These are phyloP conservation scores for Silene latifolia DNA, from an alignment of 148 eudicot genomes.

Conservation along the genomic window DNA sequence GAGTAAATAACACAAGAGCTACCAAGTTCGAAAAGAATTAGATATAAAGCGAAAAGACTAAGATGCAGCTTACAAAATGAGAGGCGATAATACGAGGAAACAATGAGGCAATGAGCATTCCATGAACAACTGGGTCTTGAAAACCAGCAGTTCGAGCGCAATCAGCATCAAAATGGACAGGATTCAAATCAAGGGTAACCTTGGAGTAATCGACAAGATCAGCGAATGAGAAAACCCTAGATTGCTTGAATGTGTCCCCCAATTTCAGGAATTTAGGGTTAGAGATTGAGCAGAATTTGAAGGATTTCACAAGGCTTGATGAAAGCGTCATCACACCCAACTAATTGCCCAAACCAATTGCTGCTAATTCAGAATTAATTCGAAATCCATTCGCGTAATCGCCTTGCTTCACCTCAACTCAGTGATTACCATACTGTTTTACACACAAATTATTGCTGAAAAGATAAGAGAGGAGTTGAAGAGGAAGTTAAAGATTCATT, in stretches of 20 bases:
- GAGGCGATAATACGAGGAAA: slow-evolving; percentile 77
- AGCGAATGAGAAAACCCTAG: slow-evolving; percentile 29
- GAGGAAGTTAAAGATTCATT: too few relatives aligned
- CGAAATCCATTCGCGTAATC: too few relatives aligned
- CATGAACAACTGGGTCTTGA: slow-evolving; percentile 56
- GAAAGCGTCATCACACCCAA: not conserved
- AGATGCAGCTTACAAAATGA: slow-evolving; percentile 57
- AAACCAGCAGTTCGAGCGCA: slow-evolving; percentile 65
- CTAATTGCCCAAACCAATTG: too few relatives aligned
- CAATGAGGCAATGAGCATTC: slow-evolving; percentile 79
- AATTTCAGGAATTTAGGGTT: slow-evolving; percentile 33
- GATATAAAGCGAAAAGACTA: too few relatives aligned
- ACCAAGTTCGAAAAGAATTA: too few relatives aligned
- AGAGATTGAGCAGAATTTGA: slow-evolving; percentile 37
- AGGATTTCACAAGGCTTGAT: slow-evolving; percentile 22
- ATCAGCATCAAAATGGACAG: slow-evolving; percentile 60
- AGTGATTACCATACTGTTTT: too few relatives aligned
- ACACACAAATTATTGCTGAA: too few relatives aligned
- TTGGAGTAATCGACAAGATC: slow-evolving; percentile 63
- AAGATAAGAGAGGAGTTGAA: too few relatives aligned
- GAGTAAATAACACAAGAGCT: too few relatives aligned
- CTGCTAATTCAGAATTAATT: too few relatives aligned
- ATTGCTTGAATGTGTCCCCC: slow-evolving; percentile 44
- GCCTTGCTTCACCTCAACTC: too few relatives aligned
- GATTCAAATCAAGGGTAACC: slow-evolving; percentile 62